Conservation (phyloP, 306 rosid genomes). For the Carpinus fangiana region DNA sequence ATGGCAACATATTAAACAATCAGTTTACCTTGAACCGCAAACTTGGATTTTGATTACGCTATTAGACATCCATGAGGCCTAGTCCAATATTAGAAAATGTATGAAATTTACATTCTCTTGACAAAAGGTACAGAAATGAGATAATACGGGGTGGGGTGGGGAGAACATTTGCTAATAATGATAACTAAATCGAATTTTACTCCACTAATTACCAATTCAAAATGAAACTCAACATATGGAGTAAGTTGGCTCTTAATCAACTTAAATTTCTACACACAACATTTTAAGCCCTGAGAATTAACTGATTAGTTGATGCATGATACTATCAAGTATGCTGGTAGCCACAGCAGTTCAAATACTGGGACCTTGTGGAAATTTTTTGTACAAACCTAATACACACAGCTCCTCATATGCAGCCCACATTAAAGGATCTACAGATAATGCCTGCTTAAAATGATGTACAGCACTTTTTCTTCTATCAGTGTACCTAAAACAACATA, state of each 20-base stretch:
- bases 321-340: background rate
- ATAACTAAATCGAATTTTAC: background rate
- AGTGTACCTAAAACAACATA: conserved; percentile 49
- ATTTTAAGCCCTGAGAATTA: background rate
- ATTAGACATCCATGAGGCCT: background rate
- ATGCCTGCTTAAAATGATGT: conserved; percentile 58
- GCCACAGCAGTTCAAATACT: background rate
- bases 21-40: background rate
- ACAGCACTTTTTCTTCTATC: conserved; percentile 60
- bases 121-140: background rate
- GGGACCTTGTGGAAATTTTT: conserved; percentile 19
- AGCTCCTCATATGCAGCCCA: conserved; percentile 95
- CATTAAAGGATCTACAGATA: conserved; percentile 51
- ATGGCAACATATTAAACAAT: background rate
- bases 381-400: conserved; percentile 80
- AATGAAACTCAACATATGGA: background rate
- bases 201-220: background rate
- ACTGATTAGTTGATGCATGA: background rate
- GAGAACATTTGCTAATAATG: background rate
- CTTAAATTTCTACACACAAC: background rate
- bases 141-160: background rate
- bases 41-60: background rate
- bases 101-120: background rate
- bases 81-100: background rate
- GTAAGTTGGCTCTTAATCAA: background rate